These are phyloP conservation scores for Trypanosoma avium DNA, from an alignment of 208 protist genomes.

Conservation along the genomic window DNA sequence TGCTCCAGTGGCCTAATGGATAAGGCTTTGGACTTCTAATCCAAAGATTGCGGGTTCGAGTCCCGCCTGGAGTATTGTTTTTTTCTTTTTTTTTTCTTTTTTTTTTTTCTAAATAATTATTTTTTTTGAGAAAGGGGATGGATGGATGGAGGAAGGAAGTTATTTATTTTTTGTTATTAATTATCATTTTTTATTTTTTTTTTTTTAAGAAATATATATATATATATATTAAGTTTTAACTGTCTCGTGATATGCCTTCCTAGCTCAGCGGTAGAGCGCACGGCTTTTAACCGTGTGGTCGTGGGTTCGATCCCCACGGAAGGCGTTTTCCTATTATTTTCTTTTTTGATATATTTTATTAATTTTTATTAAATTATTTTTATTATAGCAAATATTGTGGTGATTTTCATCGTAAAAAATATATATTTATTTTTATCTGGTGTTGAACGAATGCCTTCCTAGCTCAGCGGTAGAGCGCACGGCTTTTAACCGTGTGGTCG, in stretches of 20 bases:
- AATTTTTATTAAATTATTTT: too few species aligned
- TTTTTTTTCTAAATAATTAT: too few species aligned
- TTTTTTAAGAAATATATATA: too few species aligned
- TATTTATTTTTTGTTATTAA: too few species aligned
- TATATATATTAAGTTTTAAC: background rate
- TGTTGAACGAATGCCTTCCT: conserved; percentile 32
- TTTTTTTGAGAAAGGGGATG: too few species aligned
- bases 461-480: conserved; percentile 90
- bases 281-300: conserved; percentile 84
- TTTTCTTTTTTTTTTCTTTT: background rate
- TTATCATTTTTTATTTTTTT: too few species aligned
- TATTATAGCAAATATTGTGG: too few species aligned
- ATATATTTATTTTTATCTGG: too few species aligned
- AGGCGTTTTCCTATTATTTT: conserved; percentile 20
- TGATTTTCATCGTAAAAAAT: too few species aligned
- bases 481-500: conserved; percentile 83
- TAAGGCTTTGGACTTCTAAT: conserved; percentile 91
- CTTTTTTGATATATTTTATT: too few species aligned
- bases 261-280: conserved; percentile 91
- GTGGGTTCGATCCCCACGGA: conserved; percentile 82
- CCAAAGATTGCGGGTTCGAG: conserved; percentile 91
- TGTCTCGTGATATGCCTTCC: background rate
- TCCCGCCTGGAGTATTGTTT: conserved; percentile 77
- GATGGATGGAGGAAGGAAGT: too few species aligned
- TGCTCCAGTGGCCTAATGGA: conserved; percentile 81